Percentiles rank a stretch among this genome's conserved stretches.
phyloP scores from a whole-genome alignment of 306 rosid species.

The Arachis stenosperma region DNA sequence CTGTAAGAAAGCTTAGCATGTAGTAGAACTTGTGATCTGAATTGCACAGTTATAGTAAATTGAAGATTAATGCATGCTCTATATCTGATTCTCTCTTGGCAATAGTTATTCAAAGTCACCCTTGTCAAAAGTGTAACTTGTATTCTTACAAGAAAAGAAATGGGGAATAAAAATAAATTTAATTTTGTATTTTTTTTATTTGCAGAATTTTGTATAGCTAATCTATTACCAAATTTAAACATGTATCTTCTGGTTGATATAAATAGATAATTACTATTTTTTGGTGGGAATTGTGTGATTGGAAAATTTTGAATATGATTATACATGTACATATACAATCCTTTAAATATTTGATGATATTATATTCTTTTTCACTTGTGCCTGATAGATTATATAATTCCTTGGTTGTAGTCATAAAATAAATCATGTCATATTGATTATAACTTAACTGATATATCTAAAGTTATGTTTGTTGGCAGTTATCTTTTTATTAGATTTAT shows the following conservation, averaged over 20 bases:
- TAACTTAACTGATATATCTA: no score
- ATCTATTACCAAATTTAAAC: constrained; percentile 15
- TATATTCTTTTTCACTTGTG: not conserved
- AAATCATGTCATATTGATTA: no score
- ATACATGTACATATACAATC: not conserved
- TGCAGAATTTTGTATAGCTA: constrained; percentile 43
- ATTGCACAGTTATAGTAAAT: constrained; percentile 2
- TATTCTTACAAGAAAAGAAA: not conserved
- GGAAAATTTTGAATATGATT: not conserved
- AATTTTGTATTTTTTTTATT: constrained; percentile 14
- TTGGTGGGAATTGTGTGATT: no score
- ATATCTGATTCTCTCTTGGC: constrained; percentile 32
- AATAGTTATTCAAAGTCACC: constrained; percentile 28
- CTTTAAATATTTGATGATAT: not conserved
- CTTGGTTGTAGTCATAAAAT: not conserved
- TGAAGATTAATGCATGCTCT: constrained; percentile 17
- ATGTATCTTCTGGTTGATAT: constrained; percentile 4
- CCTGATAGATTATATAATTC: not conserved
- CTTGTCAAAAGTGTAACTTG: constrained; percentile 33
- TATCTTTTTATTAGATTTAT: no score
- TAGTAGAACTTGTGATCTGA: constrained; percentile 32
- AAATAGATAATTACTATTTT: no score
- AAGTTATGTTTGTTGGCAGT: no score
- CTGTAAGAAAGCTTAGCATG: not conserved
- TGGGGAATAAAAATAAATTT: not conserved